Evolutionary conservation across 2,329 filamentous ascomycete species (phyloP), one percentile per base, ranked within the genome.

Genomic region (Phialophora macrospora): DNA sequence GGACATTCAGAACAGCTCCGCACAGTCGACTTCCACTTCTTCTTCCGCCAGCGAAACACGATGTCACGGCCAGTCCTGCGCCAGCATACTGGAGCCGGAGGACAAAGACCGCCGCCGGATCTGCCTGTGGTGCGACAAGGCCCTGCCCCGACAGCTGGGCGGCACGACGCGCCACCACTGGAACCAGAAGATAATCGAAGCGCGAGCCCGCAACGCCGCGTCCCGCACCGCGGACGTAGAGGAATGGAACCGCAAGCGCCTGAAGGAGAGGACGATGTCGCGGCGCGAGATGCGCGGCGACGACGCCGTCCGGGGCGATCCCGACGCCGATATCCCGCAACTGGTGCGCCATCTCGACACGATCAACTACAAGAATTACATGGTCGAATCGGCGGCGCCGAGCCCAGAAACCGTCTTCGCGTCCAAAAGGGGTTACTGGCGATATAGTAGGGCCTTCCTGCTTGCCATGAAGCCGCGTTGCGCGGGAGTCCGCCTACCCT

Each of bases 121-220:
- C 22, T 76, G 74, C 65, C 66, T 76, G 3, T 76, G 74, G 74
- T 76, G 74, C 58, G 65, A 73, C 64, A 69, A 72, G 57, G 70
- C 71, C 14, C 59, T 73, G 4, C 68, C 70, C n/a, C 48, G 69
- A 28, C 69, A 69, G 24, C 60, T 70, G 32, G 71, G 67, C 17
- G 66, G 70, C 14, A 70, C 71, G 30, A 67, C 68, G 22, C 63
- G 72, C 20, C 55, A 68, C 41, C 63, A 70, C 46, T 73, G 69
- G 68, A 71, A 71, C 34, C 67, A 70, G 46, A 70, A 68, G 58
- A 66, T 71, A 58, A 46, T 73, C 30, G 71, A 72, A 38, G 68
- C 68, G 7, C 63, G 70, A 28, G 67, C 66, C 17, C 64, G 68
- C 14, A 67, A 67, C n/a, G 66, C 64, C 17, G 68, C 66, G 17